Evolutionary conservation across 345 rosid genomes (phyloP).

Genomic region (Gossypium herbaceum): DNA sequence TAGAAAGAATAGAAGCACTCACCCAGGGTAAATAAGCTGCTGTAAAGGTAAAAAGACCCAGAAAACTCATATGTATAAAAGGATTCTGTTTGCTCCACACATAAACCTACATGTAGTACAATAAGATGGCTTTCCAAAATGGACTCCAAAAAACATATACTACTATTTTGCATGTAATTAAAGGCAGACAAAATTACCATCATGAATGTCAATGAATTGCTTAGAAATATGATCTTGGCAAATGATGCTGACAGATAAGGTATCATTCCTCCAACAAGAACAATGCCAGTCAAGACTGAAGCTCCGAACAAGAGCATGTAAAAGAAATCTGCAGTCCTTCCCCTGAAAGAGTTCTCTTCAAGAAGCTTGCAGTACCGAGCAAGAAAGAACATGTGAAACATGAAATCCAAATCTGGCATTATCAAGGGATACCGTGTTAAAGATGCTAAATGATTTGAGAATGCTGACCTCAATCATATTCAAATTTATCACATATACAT

Average conservation of each 20-base stretch:
- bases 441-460: not conserved
- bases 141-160: not conserved
- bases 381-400: conserved; percentile 99
- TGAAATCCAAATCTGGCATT: conserved; percentile 80
- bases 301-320: conserved; percentile 98
- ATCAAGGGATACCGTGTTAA: conserved; percentile 19
- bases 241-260: conserved; percentile 86
- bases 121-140: not conserved
- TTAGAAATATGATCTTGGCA: conserved; percentile 87
- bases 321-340: conserved; percentile 96
- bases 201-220: conserved; percentile 98
- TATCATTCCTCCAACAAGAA: conserved; percentile 89
- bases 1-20: conserved; percentile 25
- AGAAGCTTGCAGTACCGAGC: conserved; percentile 98
- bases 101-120: conserved; percentile 53
- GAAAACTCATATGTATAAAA: conserved; percentile 94
- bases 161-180: not conserved
- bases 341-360: conserved; percentile 97
- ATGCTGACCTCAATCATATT: not conserved
- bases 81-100: conserved; percentile 99
- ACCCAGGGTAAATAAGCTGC: conserved; percentile 98
- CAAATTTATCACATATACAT: not conserved
- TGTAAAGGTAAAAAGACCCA: conserved; percentile 91
- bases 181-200: conserved; percentile 55
- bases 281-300: conserved; percentile 71